Conservation (phyloP, 352 stramenopile genomes). For the Pythium periplocum region DNA sequence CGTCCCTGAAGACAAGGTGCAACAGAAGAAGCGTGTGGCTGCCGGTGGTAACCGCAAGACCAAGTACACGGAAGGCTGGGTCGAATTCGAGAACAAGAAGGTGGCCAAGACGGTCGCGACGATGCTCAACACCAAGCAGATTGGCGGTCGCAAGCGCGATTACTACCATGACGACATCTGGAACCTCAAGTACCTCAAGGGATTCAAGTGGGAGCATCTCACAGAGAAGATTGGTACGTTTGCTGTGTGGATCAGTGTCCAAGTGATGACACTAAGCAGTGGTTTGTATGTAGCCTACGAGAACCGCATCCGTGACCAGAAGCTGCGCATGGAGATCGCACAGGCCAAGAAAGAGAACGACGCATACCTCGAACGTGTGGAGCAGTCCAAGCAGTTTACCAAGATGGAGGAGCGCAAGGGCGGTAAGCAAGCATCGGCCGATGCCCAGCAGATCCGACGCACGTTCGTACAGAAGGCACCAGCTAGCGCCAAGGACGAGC, state of each 20-base stretch:
- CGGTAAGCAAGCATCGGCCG: constrained; percentile 12
- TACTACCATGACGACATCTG: constrained; percentile 98
- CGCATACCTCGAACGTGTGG: constrained; percentile 80
- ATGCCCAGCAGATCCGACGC: constrained; percentile 50
- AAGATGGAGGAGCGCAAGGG: constrained; percentile 83
- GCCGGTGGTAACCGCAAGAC: constrained; percentile 85
- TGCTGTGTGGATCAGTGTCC: constrained; percentile 17
- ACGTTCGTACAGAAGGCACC: constrained; percentile 72
- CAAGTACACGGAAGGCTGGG: constrained; percentile 96
- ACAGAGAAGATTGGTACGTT: constrained; percentile 96
- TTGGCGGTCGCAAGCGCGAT: constrained; percentile 91
- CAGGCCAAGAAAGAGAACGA: constrained; percentile 87
- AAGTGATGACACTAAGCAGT: constrained; percentile 1
- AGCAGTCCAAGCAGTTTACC: constrained; percentile 82
- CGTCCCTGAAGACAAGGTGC: constrained; percentile 92
- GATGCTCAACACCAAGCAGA: constrained; percentile 91
- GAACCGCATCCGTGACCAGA: constrained; percentile 83
- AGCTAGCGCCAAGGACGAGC: constrained; percentile 60
- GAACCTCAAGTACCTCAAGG: constrained; percentile 99
- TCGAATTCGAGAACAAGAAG: constrained; percentile 98
- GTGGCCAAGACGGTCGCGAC: constrained; percentile 92
- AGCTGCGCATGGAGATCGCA: constrained; percentile 82
- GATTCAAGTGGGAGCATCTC: constrained; percentile 98
- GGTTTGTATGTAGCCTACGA: constrained; percentile 48
- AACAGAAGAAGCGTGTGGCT: constrained; percentile 89